Conservation (phyloP, 768 basidiomycete species). For the Leccinum broughii region DNA sequence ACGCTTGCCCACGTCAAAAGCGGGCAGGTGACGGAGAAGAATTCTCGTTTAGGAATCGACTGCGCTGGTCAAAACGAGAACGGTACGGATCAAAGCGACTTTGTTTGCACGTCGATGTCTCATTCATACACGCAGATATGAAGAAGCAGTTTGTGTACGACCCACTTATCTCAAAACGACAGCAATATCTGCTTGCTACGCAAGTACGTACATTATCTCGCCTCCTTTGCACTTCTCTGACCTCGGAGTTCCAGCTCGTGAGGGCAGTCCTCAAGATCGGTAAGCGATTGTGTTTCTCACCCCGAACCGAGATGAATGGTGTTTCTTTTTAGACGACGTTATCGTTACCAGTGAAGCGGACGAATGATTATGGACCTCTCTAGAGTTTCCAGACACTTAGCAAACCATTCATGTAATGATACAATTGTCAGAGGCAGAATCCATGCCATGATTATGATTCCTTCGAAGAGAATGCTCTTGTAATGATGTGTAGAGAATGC, state of each 20-base stretch:
- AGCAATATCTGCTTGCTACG: constrained; percentile 96
- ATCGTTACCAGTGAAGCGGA: constrained; percentile 72
- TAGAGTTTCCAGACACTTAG: constrained; percentile 25
- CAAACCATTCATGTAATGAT: constrained; percentile 27
- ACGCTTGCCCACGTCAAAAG: constrained; percentile 96
- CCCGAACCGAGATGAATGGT: constrained; percentile 2
- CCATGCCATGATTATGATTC: not conserved
- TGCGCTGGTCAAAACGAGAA: constrained; percentile 85
- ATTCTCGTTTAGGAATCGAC: constrained; percentile 89
- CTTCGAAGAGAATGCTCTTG: not conserved
- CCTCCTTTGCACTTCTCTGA: constrained; percentile 8
- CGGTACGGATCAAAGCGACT: constrained; percentile 48
- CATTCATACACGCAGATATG: constrained; percentile 67
- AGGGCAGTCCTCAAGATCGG: constrained; percentile 88
- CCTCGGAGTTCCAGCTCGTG: constrained; percentile 56
- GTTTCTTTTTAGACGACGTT: constrained; percentile 61
- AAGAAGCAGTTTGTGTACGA: constrained; percentile 96
- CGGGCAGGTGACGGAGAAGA: constrained; percentile 82
- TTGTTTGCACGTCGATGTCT: not conserved
- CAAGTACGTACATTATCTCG: constrained; percentile 53
- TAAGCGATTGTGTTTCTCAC: constrained; percentile 34
- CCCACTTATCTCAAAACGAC: constrained; percentile 94
- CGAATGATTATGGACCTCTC: constrained; percentile 43
- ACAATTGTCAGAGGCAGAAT: constrained; percentile 8
- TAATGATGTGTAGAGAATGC: not conserved